Percentiles rank a stretch among this genome's conserved stretches.
Evolutionary conservation across 139 green algal species (phyloP).

Genomic region (Chlamydomonas schloesseri): DNA sequence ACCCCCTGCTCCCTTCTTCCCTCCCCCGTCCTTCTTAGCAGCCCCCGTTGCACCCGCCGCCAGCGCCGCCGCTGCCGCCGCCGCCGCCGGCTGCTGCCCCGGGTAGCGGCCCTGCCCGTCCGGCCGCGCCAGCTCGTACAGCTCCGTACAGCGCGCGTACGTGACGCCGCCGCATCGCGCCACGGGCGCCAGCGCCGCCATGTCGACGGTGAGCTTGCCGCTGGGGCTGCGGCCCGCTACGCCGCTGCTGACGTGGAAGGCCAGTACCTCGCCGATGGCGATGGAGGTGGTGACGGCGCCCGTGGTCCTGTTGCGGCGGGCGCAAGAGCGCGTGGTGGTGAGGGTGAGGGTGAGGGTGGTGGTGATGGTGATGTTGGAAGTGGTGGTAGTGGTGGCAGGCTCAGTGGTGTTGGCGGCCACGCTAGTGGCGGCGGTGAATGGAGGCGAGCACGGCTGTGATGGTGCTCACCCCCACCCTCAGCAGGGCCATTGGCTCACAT

Average conservation of each 20-base stretch:
- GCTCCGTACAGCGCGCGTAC: conserved; percentile 70
- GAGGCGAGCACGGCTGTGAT: no score
- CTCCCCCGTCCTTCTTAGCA: neutral
- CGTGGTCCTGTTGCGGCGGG: neutral
- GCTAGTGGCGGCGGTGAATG: no score
- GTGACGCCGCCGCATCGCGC: conserved; percentile 82
- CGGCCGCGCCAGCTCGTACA: conserved; percentile 87
- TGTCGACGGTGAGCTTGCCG: conserved; percentile 82
- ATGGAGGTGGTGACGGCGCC: conserved; percentile 62
- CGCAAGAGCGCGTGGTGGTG: no score
- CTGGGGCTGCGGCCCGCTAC: conserved; percentile 65
- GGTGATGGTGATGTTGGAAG: no score
- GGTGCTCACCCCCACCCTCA: no score
- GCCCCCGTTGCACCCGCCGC: no score
- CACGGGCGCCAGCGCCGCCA: conserved; percentile 71
- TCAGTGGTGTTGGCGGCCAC: no score
- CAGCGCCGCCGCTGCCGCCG: no score
- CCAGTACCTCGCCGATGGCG: conserved; percentile 89
- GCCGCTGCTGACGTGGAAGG: conserved; percentile 83
- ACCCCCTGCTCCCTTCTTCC: neutral
- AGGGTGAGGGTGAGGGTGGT: no score
- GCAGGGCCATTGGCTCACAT: no score
- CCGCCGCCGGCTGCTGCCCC: neutral
- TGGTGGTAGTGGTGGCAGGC: no score
- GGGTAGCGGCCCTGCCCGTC: conserved; percentile 53